Conservation (phyloP, 352 stramenopile genomes). For the Globisporangium carolinianum region DNA sequence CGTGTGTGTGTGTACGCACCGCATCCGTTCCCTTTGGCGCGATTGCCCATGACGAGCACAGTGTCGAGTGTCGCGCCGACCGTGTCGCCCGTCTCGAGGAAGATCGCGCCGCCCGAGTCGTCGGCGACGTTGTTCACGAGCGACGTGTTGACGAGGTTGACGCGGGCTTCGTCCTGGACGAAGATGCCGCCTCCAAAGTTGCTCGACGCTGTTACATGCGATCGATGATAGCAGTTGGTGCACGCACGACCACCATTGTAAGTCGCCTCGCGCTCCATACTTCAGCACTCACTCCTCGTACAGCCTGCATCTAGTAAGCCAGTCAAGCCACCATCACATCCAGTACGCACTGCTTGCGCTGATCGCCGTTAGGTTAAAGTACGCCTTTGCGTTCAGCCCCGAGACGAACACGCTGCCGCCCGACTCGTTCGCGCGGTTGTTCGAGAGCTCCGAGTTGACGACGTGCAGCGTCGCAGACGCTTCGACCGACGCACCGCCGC, state of each 20-base stretch:
- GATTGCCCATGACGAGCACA: slow-evolving; percentile 24
- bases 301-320: too few relatives aligned
- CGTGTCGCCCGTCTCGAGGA: slow-evolving; percentile 39
- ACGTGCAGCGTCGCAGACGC: slow-evolving; percentile 19
- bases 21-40: slow-evolving; percentile 36
- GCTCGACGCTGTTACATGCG: slow-evolving; percentile 19
- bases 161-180: slow-evolving; percentile 24
- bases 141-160: slow-evolving; percentile 17
- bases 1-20: slow-evolving; percentile 15
- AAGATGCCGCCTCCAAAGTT: slow-evolving; percentile 48
- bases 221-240: too few relatives aligned
- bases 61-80: slow-evolving; percentile 26
- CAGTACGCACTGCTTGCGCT: slow-evolving; percentile 27
- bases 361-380: slow-evolving; percentile 22
- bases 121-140: slow-evolving; percentile 43
- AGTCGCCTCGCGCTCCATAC: too few relatives aligned
- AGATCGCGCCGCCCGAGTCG: slow-evolving; percentile 52
- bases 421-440: slow-evolving; percentile 37
- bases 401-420: slow-evolving; percentile 41
- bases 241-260: too few relatives aligned
- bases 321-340: neutral
- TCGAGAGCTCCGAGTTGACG: slow-evolving; percentile 15
- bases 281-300: too few relatives aligned
- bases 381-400: slow-evolving; percentile 14
- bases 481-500: slow-evolving; percentile 33